Evolutionary conservation across 257 asterid genomes (phyloP).

Genomic region (Henckelia pumila): DNA sequence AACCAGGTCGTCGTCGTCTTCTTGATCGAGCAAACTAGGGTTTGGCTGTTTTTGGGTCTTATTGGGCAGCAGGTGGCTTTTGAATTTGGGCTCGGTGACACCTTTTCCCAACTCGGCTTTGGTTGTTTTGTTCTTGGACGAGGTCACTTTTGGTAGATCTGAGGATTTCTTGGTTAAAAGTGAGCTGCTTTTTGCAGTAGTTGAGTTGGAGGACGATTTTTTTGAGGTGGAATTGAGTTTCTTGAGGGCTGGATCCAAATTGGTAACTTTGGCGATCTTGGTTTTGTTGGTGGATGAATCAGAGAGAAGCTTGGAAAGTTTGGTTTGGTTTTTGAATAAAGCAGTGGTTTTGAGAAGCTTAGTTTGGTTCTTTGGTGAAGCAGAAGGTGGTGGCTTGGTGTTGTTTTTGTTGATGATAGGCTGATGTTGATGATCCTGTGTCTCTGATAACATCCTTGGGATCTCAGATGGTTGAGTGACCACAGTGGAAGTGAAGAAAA

Average conservation of each 20-base stretch:
- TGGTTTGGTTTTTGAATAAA: conserved; percentile 38
- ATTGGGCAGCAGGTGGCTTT: conserved; percentile 23
- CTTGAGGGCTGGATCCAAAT: conserved; percentile 29
- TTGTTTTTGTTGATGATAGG: conserved; percentile 42
- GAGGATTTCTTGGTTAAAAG: conserved; percentile 45
- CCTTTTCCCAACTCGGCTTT: conserved; percentile 33
- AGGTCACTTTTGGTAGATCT: conserved; percentile 43
- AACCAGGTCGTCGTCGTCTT: conserved; percentile 53
- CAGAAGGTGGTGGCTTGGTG: conserved; percentile 17
- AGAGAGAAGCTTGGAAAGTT: conserved; percentile 23
- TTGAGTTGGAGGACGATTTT: conserved; percentile 40
- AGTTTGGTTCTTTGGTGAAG: conserved; percentile 39
- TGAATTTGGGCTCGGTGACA: conserved; percentile 25
- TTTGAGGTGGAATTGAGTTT: conserved; percentile 69
- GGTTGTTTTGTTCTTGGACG: conserved; percentile 53
- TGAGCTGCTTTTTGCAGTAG: conserved; percentile 26
- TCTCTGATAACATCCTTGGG: conserved; percentile 36
- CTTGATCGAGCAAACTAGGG: conserved; percentile 43
- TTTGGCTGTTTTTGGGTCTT: conserved; percentile 28
- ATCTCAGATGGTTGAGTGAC: conserved; percentile 14
- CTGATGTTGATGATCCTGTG: conserved; percentile 34
- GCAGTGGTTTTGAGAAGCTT: conserved; percentile 23
- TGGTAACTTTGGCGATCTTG: conserved; percentile 31
- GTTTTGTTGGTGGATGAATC: conserved; percentile 37
- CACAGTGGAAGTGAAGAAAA: conserved; percentile 45